Evolutionary conservation across 495 filamentous ascomycete genomes (phyloP), one percentile per base, ranked within the genome.

Genomic region (Trypethelium eluteriae): DNA sequence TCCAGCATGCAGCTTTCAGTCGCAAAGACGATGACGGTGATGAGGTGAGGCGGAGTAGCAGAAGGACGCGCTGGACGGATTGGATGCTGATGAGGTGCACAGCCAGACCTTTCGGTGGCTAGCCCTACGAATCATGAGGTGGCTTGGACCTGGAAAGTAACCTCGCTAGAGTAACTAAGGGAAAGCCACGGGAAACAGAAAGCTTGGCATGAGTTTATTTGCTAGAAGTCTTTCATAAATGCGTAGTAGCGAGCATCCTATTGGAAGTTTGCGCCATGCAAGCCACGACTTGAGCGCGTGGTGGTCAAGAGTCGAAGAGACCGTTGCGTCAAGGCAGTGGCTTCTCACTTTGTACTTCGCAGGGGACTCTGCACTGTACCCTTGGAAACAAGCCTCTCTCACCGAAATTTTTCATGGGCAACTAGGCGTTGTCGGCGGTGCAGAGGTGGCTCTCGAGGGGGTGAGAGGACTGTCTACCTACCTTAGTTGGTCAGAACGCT

Each of bases 31-130:
- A 16, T 53, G 18, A 59, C 25, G 53, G 18, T 59, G 53, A 59
- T 59, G 53, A 59, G 53, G 53, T 59, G 53, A 59, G 53, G 53
- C 53, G 53, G 53, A 34, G 32, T 18, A 59, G 53, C 25, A 34
- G 53, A 34, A 3, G 32, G 49, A 53, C 5, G 49, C 5, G 49
- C 49, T 53, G 49, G 49, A 53, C n/a, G 12, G 25, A 25, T 25
- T 25, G 25, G 25, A 25, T 25, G 25, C 25, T 25, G 25, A 25
- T 25, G 25, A 25, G 25, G 25, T 25, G 25, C 25, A 25, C 25
- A 25, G 25, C 25, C 25, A 25, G 25, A 25, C 25, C 25, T 25
- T 25, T 25, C 25, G 25, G 25, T 25, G 25, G 25, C 25, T 25
- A 25, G 25, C 25, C 41, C 6, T 44, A 44, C 41, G 41, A 44